Percentiles rank a stretch among this genome's conserved stretches.
phyloP scores from a whole-genome alignment of 75 land plant species.

The Azolla pinnata region DNA sequence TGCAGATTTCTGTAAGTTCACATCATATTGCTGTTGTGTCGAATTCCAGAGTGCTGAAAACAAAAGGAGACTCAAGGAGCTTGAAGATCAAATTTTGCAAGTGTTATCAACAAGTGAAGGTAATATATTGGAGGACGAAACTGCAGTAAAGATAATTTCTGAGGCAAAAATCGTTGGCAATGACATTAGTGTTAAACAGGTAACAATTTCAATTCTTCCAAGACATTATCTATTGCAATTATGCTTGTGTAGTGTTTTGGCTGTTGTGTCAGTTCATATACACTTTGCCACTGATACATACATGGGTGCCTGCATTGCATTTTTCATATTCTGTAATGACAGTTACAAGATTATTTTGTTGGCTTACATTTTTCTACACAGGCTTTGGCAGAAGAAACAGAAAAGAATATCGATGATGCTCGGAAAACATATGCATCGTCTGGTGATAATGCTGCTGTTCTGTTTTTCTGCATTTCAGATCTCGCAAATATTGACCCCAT shows the following conservation, averaged over 20 bases:
- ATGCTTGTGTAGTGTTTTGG: too few species aligned
- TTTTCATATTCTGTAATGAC: too few species aligned
- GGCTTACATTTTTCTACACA: too few species aligned
- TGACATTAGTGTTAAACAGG: conserved; percentile 34
- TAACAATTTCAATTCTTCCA: conserved; percentile 4
- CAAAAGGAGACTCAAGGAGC: conserved; percentile 26
- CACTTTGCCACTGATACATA: too few species aligned
- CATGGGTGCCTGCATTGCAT: too few species aligned
- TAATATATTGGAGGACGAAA: conserved; percentile 35
- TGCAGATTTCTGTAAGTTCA: too few species aligned
- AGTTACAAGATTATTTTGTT: too few species aligned
- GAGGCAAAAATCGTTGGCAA: conserved; percentile 37
- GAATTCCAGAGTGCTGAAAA: conserved; percentile 35
- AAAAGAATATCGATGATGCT: conserved; percentile 37
- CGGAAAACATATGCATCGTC: conserved; percentile 26
- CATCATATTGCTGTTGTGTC: too few species aligned
- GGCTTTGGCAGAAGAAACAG: conserved; percentile 35
- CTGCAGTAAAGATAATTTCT: conserved; percentile 36
- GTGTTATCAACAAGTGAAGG: conserved; percentile 36
- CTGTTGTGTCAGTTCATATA: too few species aligned
- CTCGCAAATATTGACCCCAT: conserved; percentile 37
- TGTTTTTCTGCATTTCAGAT: conserved; percentile 36
- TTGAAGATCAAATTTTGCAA: conserved; percentile 35
- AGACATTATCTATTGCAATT: too few species aligned
- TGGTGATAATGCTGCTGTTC: conserved; percentile 29